Evolutionary conservation across 148 eudicot species (phyloP), one percentile per base, ranked within the genome.

Genomic region (Rhododendron henanense): DNA sequence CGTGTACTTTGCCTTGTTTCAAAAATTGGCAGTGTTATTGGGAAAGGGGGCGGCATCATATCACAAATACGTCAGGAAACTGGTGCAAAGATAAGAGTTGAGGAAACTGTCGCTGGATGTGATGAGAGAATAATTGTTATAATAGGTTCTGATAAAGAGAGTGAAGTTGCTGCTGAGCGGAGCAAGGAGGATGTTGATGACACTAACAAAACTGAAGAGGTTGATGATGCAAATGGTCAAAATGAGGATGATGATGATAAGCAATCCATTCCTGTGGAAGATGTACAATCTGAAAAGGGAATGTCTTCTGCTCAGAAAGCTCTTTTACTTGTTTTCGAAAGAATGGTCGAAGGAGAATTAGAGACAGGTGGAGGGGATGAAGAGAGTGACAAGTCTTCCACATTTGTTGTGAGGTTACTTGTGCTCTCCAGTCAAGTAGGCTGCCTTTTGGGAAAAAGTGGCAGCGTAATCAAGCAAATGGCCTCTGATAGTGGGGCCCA

Each of bases 401-500:
- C 91, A 75, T 87, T 87, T 87, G 87, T 91, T 78, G 83, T 97
- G 81, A 93, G 95, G 90, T 85, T 97, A 37, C 95, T 97, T 85
- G 93, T 97, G 88, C 90, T 90, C 81, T 91, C 99, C 63, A 87
- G 92, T 90, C 98, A 97, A 91, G 94, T 93, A 67, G 98, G 95
- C 73, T 90, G 93, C 87, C 83, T 95, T 81, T 84, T 92, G 76
- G 98, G 98, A 37, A 89, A 86, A 86, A 90, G 88, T 85, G 98
- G 99, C 31, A 92, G 91, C 83, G 89, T 91, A 6, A 93, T 94
- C 84, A 94, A 95, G 86, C 95, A 93, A 88, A 90, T 95, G 93
- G 81, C 95, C 51, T 87, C 92, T 85, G 96, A 93, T 78, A 97
- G 94, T 90, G 99, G 99, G 76, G 94, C 99, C 25, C 94, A 94